These are phyloP conservation scores for Rhynchosporium secalis DNA, from an alignment of 2,329 filamentous ascomycete genomes.

Conservation along the genomic window DNA sequence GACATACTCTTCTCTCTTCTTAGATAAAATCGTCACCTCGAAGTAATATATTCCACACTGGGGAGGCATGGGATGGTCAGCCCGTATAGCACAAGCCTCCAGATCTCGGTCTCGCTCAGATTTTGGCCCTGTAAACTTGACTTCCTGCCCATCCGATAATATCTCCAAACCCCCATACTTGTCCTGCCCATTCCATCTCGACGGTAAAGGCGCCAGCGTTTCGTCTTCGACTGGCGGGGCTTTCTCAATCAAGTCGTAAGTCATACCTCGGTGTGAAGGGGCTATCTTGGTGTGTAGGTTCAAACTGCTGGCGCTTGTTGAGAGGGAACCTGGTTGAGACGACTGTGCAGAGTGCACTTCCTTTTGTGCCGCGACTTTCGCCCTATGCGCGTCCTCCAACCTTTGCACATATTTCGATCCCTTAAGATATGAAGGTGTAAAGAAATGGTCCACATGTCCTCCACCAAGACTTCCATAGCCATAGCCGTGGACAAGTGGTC, in stretches of 20 bases:
- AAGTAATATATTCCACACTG: constrained; percentile 96
- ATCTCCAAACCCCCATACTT: constrained; percentile 75
- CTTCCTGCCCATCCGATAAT: constrained; percentile 69
- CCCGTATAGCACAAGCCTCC: constrained; percentile 79
- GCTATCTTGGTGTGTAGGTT: constrained; percentile 57
- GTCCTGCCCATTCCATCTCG: constrained; percentile 78
- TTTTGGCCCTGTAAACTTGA: constrained; percentile 57
- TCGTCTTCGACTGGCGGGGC: constrained; percentile 62
- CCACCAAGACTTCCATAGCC: constrained; percentile 30
- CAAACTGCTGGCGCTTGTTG: constrained; percentile 56
- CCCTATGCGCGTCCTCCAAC: constrained; percentile 68
- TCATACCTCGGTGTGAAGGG: constrained; percentile 71
- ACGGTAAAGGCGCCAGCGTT: constrained; percentile 69
- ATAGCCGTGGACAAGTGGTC: constrained; percentile 35
- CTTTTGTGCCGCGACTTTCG: constrained; percentile 53
- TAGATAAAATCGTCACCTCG: constrained; percentile 68
- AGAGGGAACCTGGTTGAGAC: constrained; percentile 49
- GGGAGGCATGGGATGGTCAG: constrained; percentile 82
- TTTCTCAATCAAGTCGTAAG: constrained; percentile 83
- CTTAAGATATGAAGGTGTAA: constrained; percentile 80
- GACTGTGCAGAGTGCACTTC: constrained; percentile 45
- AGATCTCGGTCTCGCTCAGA: constrained; percentile 54
- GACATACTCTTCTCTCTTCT: constrained; percentile 65
- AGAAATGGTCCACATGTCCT: constrained; percentile 54
- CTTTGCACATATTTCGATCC: constrained; percentile 76